Evolutionary conservation across 441 rosid genomes (phyloP), one percentile per base, ranked within the genome.

Genomic region (Raphanus hybrid): DNA sequence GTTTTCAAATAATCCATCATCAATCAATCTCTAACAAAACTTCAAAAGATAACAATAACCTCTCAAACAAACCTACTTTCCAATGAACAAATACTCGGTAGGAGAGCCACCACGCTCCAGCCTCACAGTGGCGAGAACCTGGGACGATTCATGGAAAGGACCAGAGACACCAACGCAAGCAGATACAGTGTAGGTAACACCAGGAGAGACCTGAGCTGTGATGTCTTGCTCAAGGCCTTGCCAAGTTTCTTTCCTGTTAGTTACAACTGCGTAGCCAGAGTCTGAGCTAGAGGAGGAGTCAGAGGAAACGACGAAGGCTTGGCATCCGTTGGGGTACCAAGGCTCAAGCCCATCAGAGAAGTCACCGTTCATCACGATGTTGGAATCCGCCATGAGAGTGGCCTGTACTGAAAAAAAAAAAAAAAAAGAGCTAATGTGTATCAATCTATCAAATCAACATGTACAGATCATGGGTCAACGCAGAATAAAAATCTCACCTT

Each of bases 201-300:
- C 91, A 15, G 85, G 85, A 74, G 87, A 86, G 81, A 95, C 80
- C 63, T 79, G 85, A 61, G 76, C 57, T 1, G 99, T 91, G 75
- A 93, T 91, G 78, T 95, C 97, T 81, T 93, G 96, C 74, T 89
- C 99, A 82, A 95, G 84, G 1, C 97, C 98, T 80, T 95, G 97
- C 99, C 99, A 95, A 83, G 86, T 77, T 74, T 91, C 87, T 10
- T 81, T 89, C 54, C 99, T 86, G 50, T 90, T 85, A 26, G 92
- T 88, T 58, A 93, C 86, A 75, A 88, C 95, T n/a, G 83, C 99
- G 72, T 87, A 90, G 64, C 78, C 84, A 73, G 85, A 43, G 8
- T 78, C 83, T 4, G 74, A 77, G 70, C 65, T 75, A 63, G 76
- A 81, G 0, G 87, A 81, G 0, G 87, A 81, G 4, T 80, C 90